These are phyloP conservation scores for Boletus sensibilis DNA, from an alignment of 768 basidiomycete genomes.

Conservation along the genomic window DNA sequence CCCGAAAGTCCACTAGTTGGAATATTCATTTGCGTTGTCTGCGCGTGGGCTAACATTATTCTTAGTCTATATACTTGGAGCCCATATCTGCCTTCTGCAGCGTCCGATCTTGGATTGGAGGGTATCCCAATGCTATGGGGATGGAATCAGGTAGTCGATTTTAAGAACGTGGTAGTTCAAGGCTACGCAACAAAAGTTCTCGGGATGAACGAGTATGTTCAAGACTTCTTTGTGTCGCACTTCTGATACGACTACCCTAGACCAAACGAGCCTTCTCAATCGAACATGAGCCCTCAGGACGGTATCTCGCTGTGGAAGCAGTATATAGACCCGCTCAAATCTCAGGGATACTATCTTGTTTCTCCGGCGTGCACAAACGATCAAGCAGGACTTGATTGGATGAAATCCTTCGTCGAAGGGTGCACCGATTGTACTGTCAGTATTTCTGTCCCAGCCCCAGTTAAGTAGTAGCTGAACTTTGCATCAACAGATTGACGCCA, in stretches of 20 bases:
- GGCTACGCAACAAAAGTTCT: constrained; percentile 58
- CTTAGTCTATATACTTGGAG: constrained; percentile 68
- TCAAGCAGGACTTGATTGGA: constrained; percentile 64
- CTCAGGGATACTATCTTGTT: constrained; percentile 58
- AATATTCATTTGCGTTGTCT: constrained; percentile 9
- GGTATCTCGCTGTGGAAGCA: constrained; percentile 62
- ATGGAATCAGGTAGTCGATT: constrained; percentile 45
- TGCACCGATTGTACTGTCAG: constrained; percentile 58
- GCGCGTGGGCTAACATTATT: not conserved
- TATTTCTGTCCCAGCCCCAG: not conserved
- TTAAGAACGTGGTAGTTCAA: constrained; percentile 43
- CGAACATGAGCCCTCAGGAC: constrained; percentile 53
- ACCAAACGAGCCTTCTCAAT: constrained; percentile 66
- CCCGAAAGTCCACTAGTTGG: constrained; percentile 44
- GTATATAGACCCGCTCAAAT: constrained; percentile 60
- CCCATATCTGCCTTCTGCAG: constrained; percentile 43
- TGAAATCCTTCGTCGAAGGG: constrained; percentile 51
- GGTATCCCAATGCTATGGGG: constrained; percentile 78
- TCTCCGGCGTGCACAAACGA: constrained; percentile 71
- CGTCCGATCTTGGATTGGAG: constrained; percentile 47
- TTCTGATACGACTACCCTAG: constrained; percentile 36
- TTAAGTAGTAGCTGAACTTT: not conserved
- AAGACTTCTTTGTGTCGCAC: not conserved
- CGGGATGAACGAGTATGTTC: constrained; percentile 76
- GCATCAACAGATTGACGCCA: constrained; percentile 48